phyloP scores from a whole-genome alignment of 495 filamentous ascomycete species.

The Lentithecium fluviatile region DNA sequence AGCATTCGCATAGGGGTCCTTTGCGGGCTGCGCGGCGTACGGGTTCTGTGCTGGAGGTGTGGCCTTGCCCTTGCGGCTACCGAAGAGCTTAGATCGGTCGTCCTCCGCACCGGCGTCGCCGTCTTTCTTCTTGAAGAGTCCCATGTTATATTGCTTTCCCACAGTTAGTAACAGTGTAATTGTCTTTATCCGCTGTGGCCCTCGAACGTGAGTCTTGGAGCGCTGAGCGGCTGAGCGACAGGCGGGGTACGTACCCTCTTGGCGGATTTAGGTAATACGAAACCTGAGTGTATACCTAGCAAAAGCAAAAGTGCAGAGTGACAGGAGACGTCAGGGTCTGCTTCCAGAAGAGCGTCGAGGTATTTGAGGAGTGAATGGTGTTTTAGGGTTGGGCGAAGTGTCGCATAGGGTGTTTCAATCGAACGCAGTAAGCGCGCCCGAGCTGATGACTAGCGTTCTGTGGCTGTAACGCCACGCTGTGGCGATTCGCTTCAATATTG shows the following conservation, averaged over 20 bases:
- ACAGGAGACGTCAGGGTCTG: too few species aligned
- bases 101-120: conserved; percentile 33
- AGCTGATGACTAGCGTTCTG: background rate
- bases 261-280: too few species aligned
- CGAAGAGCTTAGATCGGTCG: conserved; percentile 39
- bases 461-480: background rate
- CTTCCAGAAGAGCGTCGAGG: too few species aligned
- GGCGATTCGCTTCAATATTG: too few species aligned
- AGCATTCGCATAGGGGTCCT: conserved; percentile 32
- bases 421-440: background rate
- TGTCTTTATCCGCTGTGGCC: background rate
- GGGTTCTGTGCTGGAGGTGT: conserved; percentile 36
- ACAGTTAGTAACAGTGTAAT: background rate
- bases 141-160: conserved; percentile 21
- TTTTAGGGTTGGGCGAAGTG: background rate
- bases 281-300: too few species aligned
- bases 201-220: background rate
- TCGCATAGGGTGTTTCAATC: background rate
- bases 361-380: background rate
- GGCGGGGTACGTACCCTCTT: background rate
- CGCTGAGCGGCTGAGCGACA: background rate
- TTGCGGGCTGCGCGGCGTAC: conserved; percentile 34
- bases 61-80: conserved; percentile 32
- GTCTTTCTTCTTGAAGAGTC: conserved; percentile 39
- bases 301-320: too few species aligned